Conservation (phyloP, 2,329 filamentous ascomycete genomes). For the Trichoderma lentiforme region DNA sequence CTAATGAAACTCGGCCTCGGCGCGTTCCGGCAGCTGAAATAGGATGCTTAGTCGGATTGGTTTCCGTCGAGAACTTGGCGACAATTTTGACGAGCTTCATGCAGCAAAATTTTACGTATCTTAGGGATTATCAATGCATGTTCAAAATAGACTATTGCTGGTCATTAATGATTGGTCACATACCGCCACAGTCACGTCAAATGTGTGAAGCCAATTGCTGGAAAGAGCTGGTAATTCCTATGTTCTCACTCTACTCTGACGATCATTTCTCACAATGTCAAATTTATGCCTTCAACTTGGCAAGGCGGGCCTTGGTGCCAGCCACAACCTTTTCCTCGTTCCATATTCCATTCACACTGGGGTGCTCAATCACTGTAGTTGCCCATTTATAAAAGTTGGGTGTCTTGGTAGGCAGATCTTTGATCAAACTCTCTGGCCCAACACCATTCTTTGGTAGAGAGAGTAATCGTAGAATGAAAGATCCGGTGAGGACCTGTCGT, state of each 20-base stretch:
- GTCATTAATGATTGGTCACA: not conserved
- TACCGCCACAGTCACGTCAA: not conserved
- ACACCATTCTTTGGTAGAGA: slow-evolving; percentile 52
- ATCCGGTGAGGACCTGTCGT: slow-evolving; percentile 56
- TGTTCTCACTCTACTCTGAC: not conserved
- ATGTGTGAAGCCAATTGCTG: not conserved
- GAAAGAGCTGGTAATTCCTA: not conserved
- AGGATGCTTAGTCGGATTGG: not conserved
- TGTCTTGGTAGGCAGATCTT: slow-evolving; percentile 49
- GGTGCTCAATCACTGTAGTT: slow-evolving; percentile 54
- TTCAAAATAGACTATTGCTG: not conserved
- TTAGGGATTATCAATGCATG: not conserved
- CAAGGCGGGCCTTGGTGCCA: slow-evolving; percentile 23
- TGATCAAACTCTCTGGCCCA: slow-evolving; percentile 46
- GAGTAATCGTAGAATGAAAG: slow-evolving; percentile 63
- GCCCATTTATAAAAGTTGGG: slow-evolving; percentile 69
- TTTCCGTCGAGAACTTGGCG: not conserved
- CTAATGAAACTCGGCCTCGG: not conserved
- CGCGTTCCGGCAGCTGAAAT: not conserved
- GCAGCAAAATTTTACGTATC: not conserved
- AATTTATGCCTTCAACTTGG: slow-evolving; percentile 17
- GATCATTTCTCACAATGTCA: not conserved
- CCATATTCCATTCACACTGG: slow-evolving; percentile 64
- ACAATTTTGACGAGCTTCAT: not conserved
- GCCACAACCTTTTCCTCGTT: slow-evolving; percentile 42